Conservation (phyloP, 2,329 filamentous ascomycete genomes). For the Colletotrichum trifolii region DNA sequence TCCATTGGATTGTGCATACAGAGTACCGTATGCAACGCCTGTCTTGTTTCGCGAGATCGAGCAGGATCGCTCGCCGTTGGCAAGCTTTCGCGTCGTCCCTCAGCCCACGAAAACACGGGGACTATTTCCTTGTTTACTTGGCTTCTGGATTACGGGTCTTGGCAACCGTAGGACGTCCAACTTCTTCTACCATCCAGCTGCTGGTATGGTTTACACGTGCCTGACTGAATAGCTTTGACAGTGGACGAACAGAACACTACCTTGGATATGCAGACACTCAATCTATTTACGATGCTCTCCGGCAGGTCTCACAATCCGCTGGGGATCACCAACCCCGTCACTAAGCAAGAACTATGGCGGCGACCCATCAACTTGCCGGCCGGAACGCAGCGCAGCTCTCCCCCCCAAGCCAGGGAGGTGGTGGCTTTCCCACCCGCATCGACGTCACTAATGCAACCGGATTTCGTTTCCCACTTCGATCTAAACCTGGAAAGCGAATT, state of each 20-base stretch:
- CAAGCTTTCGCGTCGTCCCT: not conserved
- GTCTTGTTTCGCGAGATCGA: not conserved
- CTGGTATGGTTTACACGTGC: not conserved
- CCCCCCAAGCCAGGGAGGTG: not conserved
- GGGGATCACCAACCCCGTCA: not conserved
- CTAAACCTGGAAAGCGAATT: not conserved
- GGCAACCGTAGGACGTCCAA: not conserved
- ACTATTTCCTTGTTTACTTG: not conserved
- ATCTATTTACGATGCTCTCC: not conserved
- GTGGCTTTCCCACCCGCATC: slow-evolving; percentile 21
- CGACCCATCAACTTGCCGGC: slow-evolving; percentile 14
- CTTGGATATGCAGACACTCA: too few species aligned
- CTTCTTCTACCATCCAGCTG: not conserved
- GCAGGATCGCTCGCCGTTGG: not conserved
- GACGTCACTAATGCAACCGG: slow-evolving; percentile 20
- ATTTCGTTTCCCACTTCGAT: not conserved
- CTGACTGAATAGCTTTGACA: not conserved
- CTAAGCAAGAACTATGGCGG: not conserved
- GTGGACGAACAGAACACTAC: too few species aligned
- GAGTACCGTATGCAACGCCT: slow-evolving; percentile 2
- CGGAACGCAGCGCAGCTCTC: not conserved
- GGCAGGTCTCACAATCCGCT: not conserved
- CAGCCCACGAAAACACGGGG: not conserved
- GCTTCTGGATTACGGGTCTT: not conserved
- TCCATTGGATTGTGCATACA: not conserved